Evolutionary conservation across 495 filamentous ascomycete genomes (phyloP).

Genomic region (Oidiodendron maius): DNA sequence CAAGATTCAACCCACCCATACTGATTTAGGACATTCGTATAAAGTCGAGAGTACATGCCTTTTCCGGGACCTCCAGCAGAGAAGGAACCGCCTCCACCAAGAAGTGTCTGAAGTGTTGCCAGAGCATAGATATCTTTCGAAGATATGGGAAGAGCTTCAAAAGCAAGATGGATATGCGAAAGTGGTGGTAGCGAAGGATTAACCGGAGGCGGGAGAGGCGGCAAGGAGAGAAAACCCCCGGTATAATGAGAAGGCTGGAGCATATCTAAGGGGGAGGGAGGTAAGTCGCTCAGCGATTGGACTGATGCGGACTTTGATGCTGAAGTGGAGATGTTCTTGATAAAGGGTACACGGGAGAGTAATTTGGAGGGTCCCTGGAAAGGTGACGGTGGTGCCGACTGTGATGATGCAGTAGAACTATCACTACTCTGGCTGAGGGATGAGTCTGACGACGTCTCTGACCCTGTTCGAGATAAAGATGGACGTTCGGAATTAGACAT

Average conservation of each 20-base stretch:
- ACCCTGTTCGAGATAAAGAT: constrained; percentile 48
- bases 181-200: constrained; percentile 77
- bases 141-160: constrained; percentile 88
- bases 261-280: constrained; percentile 51
- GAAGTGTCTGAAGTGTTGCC: constrained; percentile 91
- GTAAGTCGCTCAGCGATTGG: constrained; percentile 29
- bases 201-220: constrained; percentile 65
- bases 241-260: constrained; percentile 76
- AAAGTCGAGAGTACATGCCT: constrained; percentile 96
- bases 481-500: constrained; percentile 56
- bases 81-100: constrained; percentile 95
- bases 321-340: constrained; percentile 82
- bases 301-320: constrained; percentile 56
- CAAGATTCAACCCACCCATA: constrained; percentile 94
- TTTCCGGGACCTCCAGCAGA: constrained; percentile 97
- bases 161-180: constrained; percentile 89
- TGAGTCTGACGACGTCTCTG: constrained; percentile 51
- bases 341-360: constrained; percentile 82
- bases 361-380: constrained; percentile 51
- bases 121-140: constrained; percentile 92
- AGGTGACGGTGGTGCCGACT: constrained; percentile 33
- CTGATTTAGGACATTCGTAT: constrained; percentile 97
- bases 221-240: constrained; percentile 83
- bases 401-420: constrained; percentile 35
- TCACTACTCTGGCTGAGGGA: constrained; percentile 28